Percentiles rank a stretch among this genome's conserved stretches.
Conservation (phyloP, 2,329 filamentous ascomycete species). For the Diaporthe destruens region DNA sequence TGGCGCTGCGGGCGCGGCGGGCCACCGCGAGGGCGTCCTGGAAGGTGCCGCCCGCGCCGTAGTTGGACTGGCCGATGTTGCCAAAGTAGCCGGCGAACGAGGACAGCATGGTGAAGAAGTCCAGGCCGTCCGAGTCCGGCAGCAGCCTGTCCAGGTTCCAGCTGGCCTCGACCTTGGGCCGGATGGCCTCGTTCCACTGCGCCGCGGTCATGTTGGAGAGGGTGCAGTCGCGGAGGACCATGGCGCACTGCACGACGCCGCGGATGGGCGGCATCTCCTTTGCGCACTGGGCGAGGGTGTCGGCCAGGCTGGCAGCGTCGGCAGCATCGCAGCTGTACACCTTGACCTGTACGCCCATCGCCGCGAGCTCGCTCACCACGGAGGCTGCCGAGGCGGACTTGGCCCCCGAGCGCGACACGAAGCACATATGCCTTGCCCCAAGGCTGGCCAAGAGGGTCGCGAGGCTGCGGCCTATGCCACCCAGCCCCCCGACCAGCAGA, state of each 20-base stretch:
- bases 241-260: slow-evolving; percentile 60
- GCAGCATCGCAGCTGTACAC: slow-evolving; percentile 48
- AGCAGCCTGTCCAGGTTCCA: not conserved
- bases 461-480: slow-evolving; percentile 48
- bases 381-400: not conserved
- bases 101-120: slow-evolving; percentile 36
- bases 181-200: not conserved
- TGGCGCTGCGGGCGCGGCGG: slow-evolving; percentile 32
- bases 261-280: slow-evolving; percentile 51
- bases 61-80: slow-evolving; percentile 6
- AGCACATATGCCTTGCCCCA: slow-evolving; percentile 49
- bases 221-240: slow-evolving; percentile 52
- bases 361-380: slow-evolving; percentile 44
- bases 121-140: not conserved
- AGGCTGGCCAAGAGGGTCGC: slow-evolving; percentile 42
- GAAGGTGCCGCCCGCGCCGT: too few species aligned
- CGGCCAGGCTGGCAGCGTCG: slow-evolving; percentile 38
- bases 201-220: not conserved
- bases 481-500: slow-evolving; percentile 51
- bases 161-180: not conserved
- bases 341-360: slow-evolving; percentile 44
- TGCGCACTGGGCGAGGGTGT: slow-evolving; percentile 45
- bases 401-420: slow-evolving; percentile 45
- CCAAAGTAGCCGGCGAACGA: not conserved
- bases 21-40: too few species aligned